Percentiles rank a stretch among this genome's conserved stretches.
These are phyloP conservation scores for Cryphonectria radicalis DNA, from an alignment of 2,329 filamentous ascomycete species.

Conservation along the genomic window DNA sequence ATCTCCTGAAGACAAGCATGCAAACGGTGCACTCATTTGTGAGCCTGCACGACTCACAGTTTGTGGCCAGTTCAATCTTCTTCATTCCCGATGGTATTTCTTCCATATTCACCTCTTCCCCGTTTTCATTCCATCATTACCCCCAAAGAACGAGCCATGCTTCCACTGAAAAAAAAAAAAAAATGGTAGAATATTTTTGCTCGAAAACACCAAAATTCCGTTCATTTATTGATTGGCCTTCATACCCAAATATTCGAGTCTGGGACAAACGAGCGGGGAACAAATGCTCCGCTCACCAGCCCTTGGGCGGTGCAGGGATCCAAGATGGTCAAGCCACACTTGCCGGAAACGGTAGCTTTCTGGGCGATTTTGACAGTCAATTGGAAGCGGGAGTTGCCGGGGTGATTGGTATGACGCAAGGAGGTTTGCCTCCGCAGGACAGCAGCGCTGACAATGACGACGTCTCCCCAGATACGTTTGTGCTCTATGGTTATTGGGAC, in stretches of 20 bases:
- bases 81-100: not conserved
- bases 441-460: constrained; percentile 10
- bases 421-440: not conserved
- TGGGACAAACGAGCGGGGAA: not conserved
- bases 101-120: too few species aligned
- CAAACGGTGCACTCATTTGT: not conserved
- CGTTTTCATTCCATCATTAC: too few species aligned
- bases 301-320: not conserved
- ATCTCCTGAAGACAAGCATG: too few species aligned
- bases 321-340: constrained; percentile 4
- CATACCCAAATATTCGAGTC: not conserved
- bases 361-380: not conserved
- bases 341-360: not conserved
- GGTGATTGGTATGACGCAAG: constrained; percentile 12
- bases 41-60: not conserved
- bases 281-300: constrained; percentile 6
- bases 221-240: too few species aligned
- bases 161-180: too few species aligned
- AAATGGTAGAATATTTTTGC: too few species aligned
- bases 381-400: constrained; percentile 12
- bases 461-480: not conserved
- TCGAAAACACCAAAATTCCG: too few species aligned
- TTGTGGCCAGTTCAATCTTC: not conserved
- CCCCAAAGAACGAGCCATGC: too few species aligned
- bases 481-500: not conserved